Base-by-base conservation (phyloP, 2,329 filamentous ascomycete species). In the Cercospora berteroae region DNA sequence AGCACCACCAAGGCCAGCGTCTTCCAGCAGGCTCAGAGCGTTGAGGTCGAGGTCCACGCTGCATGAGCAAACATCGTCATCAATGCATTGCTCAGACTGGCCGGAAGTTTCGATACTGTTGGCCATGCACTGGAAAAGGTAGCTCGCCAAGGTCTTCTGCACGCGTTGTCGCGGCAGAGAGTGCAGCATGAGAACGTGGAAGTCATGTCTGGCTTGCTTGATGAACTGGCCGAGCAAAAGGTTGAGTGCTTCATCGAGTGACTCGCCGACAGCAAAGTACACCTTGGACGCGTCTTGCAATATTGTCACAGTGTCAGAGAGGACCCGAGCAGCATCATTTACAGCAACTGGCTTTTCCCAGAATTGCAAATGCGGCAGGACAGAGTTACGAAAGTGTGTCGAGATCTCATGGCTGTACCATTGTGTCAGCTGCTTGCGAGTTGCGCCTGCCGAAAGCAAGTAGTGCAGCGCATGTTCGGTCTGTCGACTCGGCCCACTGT, bases 1-100 rank as follows among this genome's bases (percentile, higher is more conserved):
- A 73, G 91, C 88, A 27, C 89, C 89, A 1, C 88, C 88, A 18
- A 93, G 80, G 0, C 90, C 91, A 23, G 92, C 87, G 57, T 85
- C 83, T 71, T 85, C 81, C 16, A 93, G 80, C 8, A 70, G 39
- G 6, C 36, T 63, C 50, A 77, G 65, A 9, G 69, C 69, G 16
- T 71, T 62, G n/a, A 67, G 31, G 29, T 74, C 71, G 27, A 76
- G 55, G 13, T 66, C 64, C 27, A 76, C 62, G 4, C 50, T 63
- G 64, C 75, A 77, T 16, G 33, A 64, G 61, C 76, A 78, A 2
- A 63, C 36, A 78, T 48, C 82, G 76, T 31, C 83, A 33, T 82
- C 79, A 39, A 83, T 81, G 65, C 85, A 81, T 23, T 72, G 69
- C 4, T 72, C 67, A 2, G 70, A 56, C 16, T 71, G 64, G 52